Evolutionary conservation across 139 green algal genomes (phyloP).

Genomic region (Klebsormidium nitens): DNA sequence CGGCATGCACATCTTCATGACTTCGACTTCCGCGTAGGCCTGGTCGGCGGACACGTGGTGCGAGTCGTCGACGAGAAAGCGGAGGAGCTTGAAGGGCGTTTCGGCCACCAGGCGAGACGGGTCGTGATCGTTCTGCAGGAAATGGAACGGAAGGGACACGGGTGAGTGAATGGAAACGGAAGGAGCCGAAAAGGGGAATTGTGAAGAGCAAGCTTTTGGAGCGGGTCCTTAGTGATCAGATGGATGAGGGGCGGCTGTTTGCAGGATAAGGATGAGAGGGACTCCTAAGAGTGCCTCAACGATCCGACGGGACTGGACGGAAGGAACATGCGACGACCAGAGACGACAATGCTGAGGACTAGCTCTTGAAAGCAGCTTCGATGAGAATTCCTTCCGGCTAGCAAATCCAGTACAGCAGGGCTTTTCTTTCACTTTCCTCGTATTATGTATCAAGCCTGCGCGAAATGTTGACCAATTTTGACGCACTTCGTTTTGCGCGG

Average conservation of each 20-base stretch:
- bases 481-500: too few species aligned
- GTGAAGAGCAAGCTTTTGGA: neutral
- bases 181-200: neutral
- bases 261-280: neutral
- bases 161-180: neutral
- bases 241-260: neutral
- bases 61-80: slow-evolving; percentile 43
- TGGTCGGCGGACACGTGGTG: slow-evolving; percentile 34
- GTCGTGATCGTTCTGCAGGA: slow-evolving; percentile 51
- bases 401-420: too few species aligned
- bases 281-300: neutral
- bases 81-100: slow-evolving; percentile 48
- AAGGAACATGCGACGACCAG: too few species aligned
- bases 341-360: too few species aligned
- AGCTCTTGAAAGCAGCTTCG: too few species aligned
- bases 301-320: neutral
- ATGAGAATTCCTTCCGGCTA: too few species aligned
- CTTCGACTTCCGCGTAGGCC: slow-evolving; percentile 44
- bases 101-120: slow-evolving; percentile 41
- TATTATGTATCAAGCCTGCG: too few species aligned
- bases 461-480: too few species aligned
- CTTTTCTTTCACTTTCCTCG: too few species aligned
- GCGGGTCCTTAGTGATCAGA: neutral
- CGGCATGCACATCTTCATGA: slow-evolving; percentile 53
- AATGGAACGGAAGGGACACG: neutral